These are phyloP conservation scores for Lolium perenne DNA, from an alignment of 176 grass and related monocot species.

Conservation along the genomic window DNA sequence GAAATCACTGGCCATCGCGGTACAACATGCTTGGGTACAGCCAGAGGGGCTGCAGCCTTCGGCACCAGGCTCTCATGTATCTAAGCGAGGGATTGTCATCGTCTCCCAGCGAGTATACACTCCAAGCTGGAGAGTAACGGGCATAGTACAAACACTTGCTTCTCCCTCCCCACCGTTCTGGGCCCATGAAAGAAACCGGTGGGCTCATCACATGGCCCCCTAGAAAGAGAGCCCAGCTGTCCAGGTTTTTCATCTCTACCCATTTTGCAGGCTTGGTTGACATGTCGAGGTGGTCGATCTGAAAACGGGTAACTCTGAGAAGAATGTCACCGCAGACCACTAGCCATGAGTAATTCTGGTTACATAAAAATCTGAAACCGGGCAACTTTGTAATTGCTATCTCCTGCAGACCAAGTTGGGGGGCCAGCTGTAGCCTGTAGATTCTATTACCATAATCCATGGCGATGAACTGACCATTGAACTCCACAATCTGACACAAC, in stretches of 20 bases:
- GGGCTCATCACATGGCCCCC: not conserved
- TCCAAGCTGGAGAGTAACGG: no score
- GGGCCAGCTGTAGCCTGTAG: not conserved
- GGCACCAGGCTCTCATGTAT: not conserved
- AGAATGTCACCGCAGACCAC: not conserved
- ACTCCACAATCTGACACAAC: no score
- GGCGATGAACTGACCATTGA: not conserved
- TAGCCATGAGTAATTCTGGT: not conserved
- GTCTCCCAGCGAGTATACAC: no score
- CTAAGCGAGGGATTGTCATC: not conserved
- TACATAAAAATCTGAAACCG: no score
- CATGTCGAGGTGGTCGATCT: not conserved
- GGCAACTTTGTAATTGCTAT: not conserved
- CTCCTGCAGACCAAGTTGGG: not conserved
- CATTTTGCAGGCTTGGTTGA: conserved; percentile 15
- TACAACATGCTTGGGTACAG: conserved; percentile 1
- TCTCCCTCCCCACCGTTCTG: no score
- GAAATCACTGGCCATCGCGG: not conserved
- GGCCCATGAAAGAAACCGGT: no score
- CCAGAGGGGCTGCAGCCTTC: not conserved
- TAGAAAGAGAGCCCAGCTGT: not conserved
- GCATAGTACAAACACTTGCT: no score
- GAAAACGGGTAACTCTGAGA: not conserved
- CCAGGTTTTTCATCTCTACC: conserved; percentile 8
- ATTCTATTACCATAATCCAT: not conserved